phyloP scores from a whole-genome alignment of 2,329 filamentous ascomycete species.

The Alternaria rosae region DNA sequence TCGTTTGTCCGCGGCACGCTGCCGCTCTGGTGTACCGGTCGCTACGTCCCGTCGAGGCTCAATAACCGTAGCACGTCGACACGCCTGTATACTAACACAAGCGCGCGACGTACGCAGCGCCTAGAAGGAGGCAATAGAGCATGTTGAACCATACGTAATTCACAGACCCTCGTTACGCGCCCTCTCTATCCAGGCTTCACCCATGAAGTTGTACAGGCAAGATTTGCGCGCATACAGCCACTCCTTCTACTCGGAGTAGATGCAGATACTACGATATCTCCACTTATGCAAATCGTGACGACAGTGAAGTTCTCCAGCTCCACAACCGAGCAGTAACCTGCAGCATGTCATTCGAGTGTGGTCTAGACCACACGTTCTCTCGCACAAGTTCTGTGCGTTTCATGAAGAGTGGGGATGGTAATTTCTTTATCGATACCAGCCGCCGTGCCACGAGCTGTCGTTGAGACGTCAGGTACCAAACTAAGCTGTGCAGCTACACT shows the following conservation, averaged over 20 bases:
- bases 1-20: not conserved
- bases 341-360: conserved; percentile 1
- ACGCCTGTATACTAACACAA: not conserved
- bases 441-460: not conserved
- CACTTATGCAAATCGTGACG: not conserved
- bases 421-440: conserved; percentile 5
- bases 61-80: not conserved
- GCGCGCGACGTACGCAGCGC: not conserved
- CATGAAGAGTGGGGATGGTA: conserved; percentile 5
- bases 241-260: not conserved
- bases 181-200: not conserved
- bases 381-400: not conserved
- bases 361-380: conserved; percentile 5
- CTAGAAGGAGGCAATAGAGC: not conserved
- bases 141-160: not conserved
- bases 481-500: not conserved
- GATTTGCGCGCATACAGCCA: not conserved
- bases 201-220: not conserved
- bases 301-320: not conserved
- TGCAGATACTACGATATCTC: not conserved
- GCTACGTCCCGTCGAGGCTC: not conserved
- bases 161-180: not conserved
- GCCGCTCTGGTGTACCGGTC: conserved; percentile 3
- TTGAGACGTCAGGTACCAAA: not conserved
- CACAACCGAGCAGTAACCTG: not conserved